phyloP scores from a whole-genome alignment of 2,329 filamentous ascomycete species.

The Botrytis fabae region DNA sequence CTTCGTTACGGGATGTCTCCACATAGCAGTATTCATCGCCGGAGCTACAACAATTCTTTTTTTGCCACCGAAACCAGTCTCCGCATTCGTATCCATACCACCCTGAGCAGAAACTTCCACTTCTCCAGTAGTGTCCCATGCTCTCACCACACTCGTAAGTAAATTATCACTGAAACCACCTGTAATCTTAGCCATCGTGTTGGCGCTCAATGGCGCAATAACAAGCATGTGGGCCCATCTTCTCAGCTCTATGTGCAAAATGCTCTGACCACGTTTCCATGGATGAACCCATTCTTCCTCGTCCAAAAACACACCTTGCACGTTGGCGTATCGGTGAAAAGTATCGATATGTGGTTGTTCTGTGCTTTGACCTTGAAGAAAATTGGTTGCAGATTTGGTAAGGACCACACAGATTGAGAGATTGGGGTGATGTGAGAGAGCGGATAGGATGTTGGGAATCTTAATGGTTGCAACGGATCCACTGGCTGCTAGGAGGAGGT shows the following conservation, averaged over 20 bases:
- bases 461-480: conserved; percentile 91
- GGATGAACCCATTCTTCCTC: conserved; percentile 80
- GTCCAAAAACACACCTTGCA: conserved; percentile 80
- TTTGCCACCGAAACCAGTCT: conserved; percentile 42
- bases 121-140: conserved; percentile 70
- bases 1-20: conserved; percentile 77
- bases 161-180: conserved; percentile 77
- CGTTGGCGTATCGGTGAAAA: conserved; percentile 62
- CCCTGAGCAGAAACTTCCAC: conserved; percentile 22
- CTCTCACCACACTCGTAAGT: conserved; percentile 71
- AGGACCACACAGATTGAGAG: conserved; percentile 85
- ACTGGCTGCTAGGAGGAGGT: conserved; percentile 65
- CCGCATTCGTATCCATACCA: conserved; percentile 25
- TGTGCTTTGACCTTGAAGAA: conserved; percentile 70
- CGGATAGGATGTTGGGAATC: conserved; percentile 63
- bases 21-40: conserved; percentile 92
- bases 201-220: conserved; percentile 79
- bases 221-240: conserved; percentile 80
- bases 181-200: conserved; percentile 80
- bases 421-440: conserved; percentile 51
- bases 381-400: conserved; percentile 70
- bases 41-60: conserved; percentile 75
- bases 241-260: conserved; percentile 87
- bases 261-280: conserved; percentile 76
- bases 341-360: conserved; percentile 72